Conservation (phyloP, 2,329 filamentous ascomycete genomes). For the Colletotrichum sp. region DNA sequence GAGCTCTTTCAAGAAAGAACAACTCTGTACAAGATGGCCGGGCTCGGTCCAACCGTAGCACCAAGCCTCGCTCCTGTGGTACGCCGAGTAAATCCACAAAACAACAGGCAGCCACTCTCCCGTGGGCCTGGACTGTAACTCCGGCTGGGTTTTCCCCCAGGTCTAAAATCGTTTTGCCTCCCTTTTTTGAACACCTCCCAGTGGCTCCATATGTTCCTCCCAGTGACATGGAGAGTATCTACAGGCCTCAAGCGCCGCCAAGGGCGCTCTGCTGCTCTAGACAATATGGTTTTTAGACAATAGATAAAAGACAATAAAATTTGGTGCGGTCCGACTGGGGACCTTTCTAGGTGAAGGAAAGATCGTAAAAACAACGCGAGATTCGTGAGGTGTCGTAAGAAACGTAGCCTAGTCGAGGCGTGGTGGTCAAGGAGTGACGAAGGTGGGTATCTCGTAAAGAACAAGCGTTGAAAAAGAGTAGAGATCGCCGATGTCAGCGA, state of each 20-base stretch:
- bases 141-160: constrained; percentile 6
- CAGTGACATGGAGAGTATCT: background rate
- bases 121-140: constrained; percentile 16
- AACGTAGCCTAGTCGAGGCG: constrained; percentile 14
- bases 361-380: background rate
- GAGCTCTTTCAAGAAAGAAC: background rate
- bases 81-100: constrained; percentile 15
- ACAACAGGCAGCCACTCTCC: constrained; percentile 11
- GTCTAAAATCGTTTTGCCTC: constrained; percentile 10
- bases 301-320: constrained; percentile 15
- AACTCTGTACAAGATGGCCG: constrained; percentile 9
- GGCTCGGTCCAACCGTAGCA: background rate
- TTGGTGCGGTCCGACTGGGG: background rate
- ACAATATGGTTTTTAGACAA: constrained; percentile 10
- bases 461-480: constrained; percentile 1
- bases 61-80: constrained; percentile 1
- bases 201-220: constrained; percentile 9
- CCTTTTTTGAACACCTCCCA: background rate
- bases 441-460: constrained; percentile 30
- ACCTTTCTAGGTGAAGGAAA: background rate
- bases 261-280: background rate
- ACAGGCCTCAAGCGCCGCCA: constrained; percentile 2
- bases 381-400: constrained; percentile 15
- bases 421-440: constrained; percentile 13
- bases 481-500: constrained; percentile 8